Conservation (phyloP, 305 asterid genomes). For the Fraxinus sp. region DNA sequence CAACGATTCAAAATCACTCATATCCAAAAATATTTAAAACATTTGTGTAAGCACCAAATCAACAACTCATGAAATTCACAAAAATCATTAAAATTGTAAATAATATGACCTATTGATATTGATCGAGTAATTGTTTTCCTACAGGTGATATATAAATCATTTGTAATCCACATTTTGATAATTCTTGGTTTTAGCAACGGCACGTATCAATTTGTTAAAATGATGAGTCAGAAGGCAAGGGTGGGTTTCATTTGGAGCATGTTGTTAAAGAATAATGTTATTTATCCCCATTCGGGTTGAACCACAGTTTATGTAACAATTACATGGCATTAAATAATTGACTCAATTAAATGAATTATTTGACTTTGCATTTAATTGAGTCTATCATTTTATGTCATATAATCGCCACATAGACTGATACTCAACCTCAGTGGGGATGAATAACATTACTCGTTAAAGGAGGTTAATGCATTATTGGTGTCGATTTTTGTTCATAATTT, state of each 20-base stretch:
- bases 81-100: background rate
- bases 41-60: background rate
- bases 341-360: no score
- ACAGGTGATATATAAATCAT: background rate
- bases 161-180: slow-evolving; percentile 23
- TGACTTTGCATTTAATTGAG: no score
- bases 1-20: no score
- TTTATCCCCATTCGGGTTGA: no score
- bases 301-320: no score
- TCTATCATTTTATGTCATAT: no score
- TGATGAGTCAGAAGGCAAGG: slow-evolving; percentile 35
- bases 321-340: no score
- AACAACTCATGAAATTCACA: background rate
- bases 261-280: no score
- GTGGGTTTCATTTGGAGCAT: slow-evolving; percentile 52
- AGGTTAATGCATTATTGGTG: slow-evolving; percentile 29
- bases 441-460: slow-evolving; percentile 21
- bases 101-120: background rate
- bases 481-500: slow-evolving; percentile 1
- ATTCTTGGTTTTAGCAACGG: slow-evolving; percentile 49
- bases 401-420: no score
- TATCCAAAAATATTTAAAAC: no score
- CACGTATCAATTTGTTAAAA: slow-evolving; percentile 39
- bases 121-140: background rate
- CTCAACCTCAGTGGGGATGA: no score